Conservation (phyloP, 306 rosid genomes). For the Cicer arietinum region DNA sequence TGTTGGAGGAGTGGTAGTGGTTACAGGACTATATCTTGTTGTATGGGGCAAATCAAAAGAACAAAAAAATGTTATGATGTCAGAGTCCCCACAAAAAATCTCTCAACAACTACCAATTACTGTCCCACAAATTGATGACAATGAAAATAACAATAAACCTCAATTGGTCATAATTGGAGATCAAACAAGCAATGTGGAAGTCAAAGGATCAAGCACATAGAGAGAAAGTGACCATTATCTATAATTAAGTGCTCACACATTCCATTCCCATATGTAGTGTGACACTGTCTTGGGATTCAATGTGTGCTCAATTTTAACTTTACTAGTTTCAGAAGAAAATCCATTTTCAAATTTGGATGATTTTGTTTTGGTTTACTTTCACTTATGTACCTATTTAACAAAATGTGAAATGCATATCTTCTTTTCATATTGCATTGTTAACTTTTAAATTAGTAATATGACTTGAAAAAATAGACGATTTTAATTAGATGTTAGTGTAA, state of each 20-base stretch:
- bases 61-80: neutral
- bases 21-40: slow-evolving; percentile 47
- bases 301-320: neutral
- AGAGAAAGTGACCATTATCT: neutral
- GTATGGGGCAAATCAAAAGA: slow-evolving; percentile 56
- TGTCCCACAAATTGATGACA: slow-evolving; percentile 6
- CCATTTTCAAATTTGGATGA: neutral
- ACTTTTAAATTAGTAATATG: neutral
- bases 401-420: neutral
- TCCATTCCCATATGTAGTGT: neutral
- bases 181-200: neutral
- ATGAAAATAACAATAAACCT: neutral
- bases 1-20: slow-evolving; percentile 49
- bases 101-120: slow-evolving; percentile 41
- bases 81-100: slow-evolving; percentile 32
- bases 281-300: neutral
- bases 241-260: neutral
- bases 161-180: slow-evolving; percentile 26
- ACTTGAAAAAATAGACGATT: too few species aligned
- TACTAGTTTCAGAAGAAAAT: neutral
- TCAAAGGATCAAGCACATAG: neutral
- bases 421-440: neutral
- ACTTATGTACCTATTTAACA: neutral
- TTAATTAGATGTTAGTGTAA: too few species aligned
- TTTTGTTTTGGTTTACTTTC: slow-evolving; percentile 2